Evolutionary conservation across 129 eudicot genomes (phyloP).

Genomic region (Tagetes erecta): DNA sequence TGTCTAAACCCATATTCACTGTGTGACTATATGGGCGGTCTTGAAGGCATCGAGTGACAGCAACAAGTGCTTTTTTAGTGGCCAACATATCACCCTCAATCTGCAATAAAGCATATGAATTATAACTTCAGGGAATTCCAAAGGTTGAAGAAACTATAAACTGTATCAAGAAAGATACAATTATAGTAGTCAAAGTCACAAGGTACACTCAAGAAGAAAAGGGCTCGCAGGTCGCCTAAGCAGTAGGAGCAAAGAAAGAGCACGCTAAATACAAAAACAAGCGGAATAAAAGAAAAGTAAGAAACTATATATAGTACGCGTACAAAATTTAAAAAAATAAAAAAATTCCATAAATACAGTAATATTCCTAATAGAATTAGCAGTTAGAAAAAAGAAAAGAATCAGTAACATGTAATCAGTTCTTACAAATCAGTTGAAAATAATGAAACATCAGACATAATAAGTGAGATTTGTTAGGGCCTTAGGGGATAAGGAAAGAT

Average conservation of each 20-base stretch:
- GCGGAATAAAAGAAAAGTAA: not conserved
- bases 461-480: not conserved
- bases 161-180: not conserved
- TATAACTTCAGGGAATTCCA: not conserved
- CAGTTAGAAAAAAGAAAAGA: not conserved
- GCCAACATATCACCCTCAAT: conserved; percentile 69
- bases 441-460: not conserved
- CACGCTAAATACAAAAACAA: not conserved
- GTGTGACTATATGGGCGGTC: conserved; percentile 49
- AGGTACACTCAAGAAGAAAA: not conserved
- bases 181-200: not conserved
- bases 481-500: not conserved
- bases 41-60: conserved; percentile 70
- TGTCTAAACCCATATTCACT: conserved; percentile 28
- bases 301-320: not conserved
- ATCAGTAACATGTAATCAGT: not conserved
- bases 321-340: not conserved
- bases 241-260: not conserved
- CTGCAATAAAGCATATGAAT: conserved; percentile 40
- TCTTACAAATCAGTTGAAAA: conserved; percentile 5
- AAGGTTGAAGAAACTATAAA: conserved; percentile 1
- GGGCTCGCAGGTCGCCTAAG: not conserved
- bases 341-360: not conserved
- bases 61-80: conserved; percentile 74
- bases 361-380: not conserved